Conservation (phyloP, 371 early-diverging fungal species). For the Chytridiales sp. region DNA sequence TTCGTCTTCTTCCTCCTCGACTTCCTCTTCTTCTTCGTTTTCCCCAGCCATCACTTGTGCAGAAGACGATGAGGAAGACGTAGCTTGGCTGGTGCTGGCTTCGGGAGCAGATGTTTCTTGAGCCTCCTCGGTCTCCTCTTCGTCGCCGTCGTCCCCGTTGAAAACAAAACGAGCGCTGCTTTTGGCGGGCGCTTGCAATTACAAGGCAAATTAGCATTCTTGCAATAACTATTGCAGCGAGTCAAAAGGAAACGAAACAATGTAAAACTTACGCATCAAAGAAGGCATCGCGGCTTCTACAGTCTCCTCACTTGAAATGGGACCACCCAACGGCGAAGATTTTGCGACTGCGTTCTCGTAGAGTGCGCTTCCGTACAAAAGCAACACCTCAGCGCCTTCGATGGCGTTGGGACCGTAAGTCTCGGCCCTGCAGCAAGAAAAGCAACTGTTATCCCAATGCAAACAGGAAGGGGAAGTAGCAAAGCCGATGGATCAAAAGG, state of each 20-base stretch:
- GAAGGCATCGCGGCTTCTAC: slow-evolving; percentile 8
- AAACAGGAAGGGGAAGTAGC: background rate
- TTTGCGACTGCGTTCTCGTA: slow-evolving; percentile 75
- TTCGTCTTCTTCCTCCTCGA: slow-evolving; percentile 53
- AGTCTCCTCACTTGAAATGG: background rate
- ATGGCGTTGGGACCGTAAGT: slow-evolving; percentile 67
- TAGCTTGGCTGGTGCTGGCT: slow-evolving; percentile 5
- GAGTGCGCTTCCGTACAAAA: slow-evolving; percentile 77
- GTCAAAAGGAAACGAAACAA: too few species aligned
- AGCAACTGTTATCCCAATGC: slow-evolving; percentile 3
- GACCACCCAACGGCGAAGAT: slow-evolving; percentile 60
- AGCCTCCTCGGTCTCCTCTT: background rate
- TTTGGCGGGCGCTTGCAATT: slow-evolving; percentile 6
- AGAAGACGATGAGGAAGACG: background rate
- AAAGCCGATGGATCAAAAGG: too few species aligned
- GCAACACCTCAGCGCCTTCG: slow-evolving; percentile 74
- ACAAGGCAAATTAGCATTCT: too few species aligned
- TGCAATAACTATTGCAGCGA: too few species aligned
- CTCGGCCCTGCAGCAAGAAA: slow-evolving; percentile 54
- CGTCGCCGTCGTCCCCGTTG: slow-evolving; percentile 10
- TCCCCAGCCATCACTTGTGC: too few species aligned
- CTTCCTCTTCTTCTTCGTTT: slow-evolving; percentile 49
- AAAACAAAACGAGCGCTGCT: slow-evolving; percentile 17
- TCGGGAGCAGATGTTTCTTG: too few species aligned
- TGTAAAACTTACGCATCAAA: too few species aligned